phyloP scores from a whole-genome alignment of 805 yeast genomes.

The Lipomyces kockii region DNA sequence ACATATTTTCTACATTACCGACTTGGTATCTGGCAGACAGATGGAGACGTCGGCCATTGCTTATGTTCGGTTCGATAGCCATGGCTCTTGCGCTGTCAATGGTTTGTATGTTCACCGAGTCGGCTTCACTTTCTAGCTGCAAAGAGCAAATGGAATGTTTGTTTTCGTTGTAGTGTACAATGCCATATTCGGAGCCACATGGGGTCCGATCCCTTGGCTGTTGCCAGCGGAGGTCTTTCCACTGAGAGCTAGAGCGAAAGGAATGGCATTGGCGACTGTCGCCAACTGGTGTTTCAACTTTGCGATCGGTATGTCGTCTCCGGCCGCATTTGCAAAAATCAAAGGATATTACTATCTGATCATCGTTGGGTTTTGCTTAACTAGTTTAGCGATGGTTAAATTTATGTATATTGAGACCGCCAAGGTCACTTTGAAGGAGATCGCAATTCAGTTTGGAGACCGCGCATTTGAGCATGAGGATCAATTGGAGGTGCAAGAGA shows the following conservation, averaged over 20 bases:
- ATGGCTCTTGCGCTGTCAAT: conserved; percentile 34
- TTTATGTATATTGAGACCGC: conserved; percentile 73
- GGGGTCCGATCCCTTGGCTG: conserved; percentile 61
- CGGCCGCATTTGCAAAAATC: conserved; percentile 55
- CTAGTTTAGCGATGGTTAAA: conserved; percentile 52
- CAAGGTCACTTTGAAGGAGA: conserved; percentile 71
- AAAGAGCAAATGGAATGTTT: conserved; percentile 50
- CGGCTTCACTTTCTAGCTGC: conserved; percentile 27
- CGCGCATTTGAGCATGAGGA: conserved; percentile 35
- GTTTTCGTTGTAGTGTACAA: conserved; percentile 61
- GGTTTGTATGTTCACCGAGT: conserved; percentile 36
- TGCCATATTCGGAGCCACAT: conserved; percentile 58
- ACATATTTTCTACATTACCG: conserved; percentile 62
- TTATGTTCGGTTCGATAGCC: conserved; percentile 34
- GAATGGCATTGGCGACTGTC: conserved; percentile 59
- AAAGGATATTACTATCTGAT: conserved; percentile 64
- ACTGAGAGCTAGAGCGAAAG: conserved; percentile 67
- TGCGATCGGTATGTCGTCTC: conserved; percentile 55
- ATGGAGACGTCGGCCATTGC: conserved; percentile 64
- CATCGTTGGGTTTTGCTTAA: conserved; percentile 58
- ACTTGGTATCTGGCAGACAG: conserved; percentile 63
- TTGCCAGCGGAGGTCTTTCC: conserved; percentile 69
- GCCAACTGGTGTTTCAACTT: conserved; percentile 70
- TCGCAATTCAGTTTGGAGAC: conserved; percentile 81
- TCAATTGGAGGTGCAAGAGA: background rate